Percentiles rank a stretch among this genome's conserved stretches.
Evolutionary conservation across 106 monocot species (phyloP).

Genomic region (Allium fistulosum): DNA sequence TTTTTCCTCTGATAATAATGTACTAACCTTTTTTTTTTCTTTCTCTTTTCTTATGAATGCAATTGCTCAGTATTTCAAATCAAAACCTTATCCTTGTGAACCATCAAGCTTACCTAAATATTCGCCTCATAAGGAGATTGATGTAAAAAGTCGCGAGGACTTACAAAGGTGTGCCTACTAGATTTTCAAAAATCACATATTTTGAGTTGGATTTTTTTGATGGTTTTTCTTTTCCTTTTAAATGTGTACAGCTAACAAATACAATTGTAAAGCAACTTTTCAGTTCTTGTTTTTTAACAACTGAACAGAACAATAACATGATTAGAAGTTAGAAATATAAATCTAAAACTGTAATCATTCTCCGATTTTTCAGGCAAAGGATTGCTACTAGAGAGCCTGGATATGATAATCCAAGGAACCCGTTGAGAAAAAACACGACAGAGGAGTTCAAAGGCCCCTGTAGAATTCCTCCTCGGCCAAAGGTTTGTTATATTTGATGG

Average conservation of each 20-base stretch:
- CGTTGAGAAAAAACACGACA: slow-evolving; percentile 14
- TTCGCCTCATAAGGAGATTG: slow-evolving; percentile 81
- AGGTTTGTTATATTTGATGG: too few species aligned
- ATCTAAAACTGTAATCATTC: neutral
- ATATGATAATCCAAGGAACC: slow-evolving; percentile 15
- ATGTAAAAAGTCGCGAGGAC: slow-evolving; percentile 69
- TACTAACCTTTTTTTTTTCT: neutral
- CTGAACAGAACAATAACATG: too few species aligned
- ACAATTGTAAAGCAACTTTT: too few species aligned
- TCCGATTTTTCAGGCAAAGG: slow-evolving; percentile 21
- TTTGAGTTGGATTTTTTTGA: neutral
- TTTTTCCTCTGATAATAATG: neutral
- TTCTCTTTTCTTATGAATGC: neutral
- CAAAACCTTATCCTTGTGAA: slow-evolving; percentile 68
- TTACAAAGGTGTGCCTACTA: slow-evolving; percentile 25
- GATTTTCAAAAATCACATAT: neutral
- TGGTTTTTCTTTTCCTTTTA: too few species aligned
- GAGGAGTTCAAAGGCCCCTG: slow-evolving; percentile 3
- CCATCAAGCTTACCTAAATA: slow-evolving; percentile 81
- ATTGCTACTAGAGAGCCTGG: neutral
- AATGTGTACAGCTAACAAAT: too few species aligned
- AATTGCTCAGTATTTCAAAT: slow-evolving; percentile 58
- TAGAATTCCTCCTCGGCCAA: slow-evolving; percentile 11
- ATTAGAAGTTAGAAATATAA: neutral
- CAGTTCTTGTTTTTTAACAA: too few species aligned